Evolutionary conservation across 257 asterid species (phyloP).

Genomic region (Solanum okadae): DNA sequence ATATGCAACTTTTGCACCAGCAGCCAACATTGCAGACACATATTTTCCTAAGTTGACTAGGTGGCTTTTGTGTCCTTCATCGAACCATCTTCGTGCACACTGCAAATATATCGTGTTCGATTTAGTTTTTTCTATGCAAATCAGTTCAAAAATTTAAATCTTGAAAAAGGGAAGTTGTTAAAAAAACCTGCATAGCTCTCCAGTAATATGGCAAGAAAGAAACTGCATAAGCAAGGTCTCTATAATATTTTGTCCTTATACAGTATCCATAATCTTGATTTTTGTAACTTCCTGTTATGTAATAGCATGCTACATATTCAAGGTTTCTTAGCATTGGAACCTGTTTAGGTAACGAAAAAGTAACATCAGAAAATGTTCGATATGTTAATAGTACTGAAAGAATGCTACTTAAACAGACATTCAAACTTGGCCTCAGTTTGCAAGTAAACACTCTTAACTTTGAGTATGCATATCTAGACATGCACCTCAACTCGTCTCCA

Average conservation of each 20-base stretch:
- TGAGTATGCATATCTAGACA: neutral
- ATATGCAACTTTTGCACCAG: conserved; percentile 88
- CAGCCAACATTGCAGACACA: conserved; percentile 94
- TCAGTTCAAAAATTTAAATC: neutral
- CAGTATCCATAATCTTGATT: conserved; percentile 70
- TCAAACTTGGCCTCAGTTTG: neutral
- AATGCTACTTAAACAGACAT: neutral
- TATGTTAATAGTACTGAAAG: neutral
- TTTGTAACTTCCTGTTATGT: conserved; percentile 85
- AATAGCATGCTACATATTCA: conserved; percentile 72
- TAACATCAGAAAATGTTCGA: neutral
- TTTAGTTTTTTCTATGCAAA: neutral
- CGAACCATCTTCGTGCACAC: conserved; percentile 96
- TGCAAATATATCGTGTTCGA: conserved; percentile 1
- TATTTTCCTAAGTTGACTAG: conserved; percentile 77
- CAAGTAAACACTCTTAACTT: neutral
- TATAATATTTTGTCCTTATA: conserved; percentile 55
- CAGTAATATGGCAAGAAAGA: conserved; percentile 90
- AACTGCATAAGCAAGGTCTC: conserved; percentile 86
- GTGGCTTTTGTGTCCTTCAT: conserved; percentile 87
- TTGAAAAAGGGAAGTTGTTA: neutral
- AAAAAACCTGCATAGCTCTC: conserved; percentile 93
- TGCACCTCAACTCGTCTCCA: neutral
- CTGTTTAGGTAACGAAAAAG: conserved; percentile 10
- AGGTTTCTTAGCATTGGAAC: conserved; percentile 78